phyloP scores from a whole-genome alignment of 345 rosid genomes.

The Arabis hirsuta region DNA sequence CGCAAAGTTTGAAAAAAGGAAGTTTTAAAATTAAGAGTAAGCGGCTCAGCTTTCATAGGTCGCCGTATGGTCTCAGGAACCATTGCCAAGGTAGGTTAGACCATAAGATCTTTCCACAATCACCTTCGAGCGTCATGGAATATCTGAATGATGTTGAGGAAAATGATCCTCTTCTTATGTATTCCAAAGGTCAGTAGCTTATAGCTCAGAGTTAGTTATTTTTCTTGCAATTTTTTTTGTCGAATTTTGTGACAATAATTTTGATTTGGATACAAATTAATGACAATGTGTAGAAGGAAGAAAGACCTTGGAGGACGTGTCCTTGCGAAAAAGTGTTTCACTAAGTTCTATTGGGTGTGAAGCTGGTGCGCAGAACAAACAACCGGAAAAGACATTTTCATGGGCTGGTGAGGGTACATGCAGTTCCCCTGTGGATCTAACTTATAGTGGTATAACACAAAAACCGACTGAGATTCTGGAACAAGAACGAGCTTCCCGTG shows the following conservation, averaged over 20 bases:
- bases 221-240: neutral
- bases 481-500: slow-evolving; percentile 45
- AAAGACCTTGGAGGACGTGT: slow-evolving; percentile 12
- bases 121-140: slow-evolving; percentile 43
- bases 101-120: slow-evolving; percentile 27
- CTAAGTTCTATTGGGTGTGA: slow-evolving; percentile 34
- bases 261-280: neutral
- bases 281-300: slow-evolving; percentile 15
- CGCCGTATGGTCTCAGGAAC: slow-evolving; percentile 47
- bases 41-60: slow-evolving; percentile 36
- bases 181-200: slow-evolving; percentile 38
- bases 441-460: slow-evolving; percentile 36
- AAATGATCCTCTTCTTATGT: slow-evolving; percentile 32
- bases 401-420: slow-evolving; percentile 39
- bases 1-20: slow-evolving; percentile 44
- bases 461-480: slow-evolving; percentile 46
- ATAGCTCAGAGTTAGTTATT: slow-evolving; percentile 6
- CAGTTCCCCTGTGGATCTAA: slow-evolving; percentile 39
- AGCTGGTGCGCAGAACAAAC: slow-evolving; percentile 34
- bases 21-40: slow-evolving; percentile 46
- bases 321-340: slow-evolving; percentile 34
- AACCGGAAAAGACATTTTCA: slow-evolving; percentile 36
- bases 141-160: slow-evolving; percentile 38
- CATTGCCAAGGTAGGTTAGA: slow-evolving; percentile 42
- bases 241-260: neutral